A percentile compares a stretch with the other conserved stretches of the same genome.
Evolutionary conservation across 2,329 filamentous ascomycete species (phyloP).

Genomic region (Tympanopsis confertula): DNA sequence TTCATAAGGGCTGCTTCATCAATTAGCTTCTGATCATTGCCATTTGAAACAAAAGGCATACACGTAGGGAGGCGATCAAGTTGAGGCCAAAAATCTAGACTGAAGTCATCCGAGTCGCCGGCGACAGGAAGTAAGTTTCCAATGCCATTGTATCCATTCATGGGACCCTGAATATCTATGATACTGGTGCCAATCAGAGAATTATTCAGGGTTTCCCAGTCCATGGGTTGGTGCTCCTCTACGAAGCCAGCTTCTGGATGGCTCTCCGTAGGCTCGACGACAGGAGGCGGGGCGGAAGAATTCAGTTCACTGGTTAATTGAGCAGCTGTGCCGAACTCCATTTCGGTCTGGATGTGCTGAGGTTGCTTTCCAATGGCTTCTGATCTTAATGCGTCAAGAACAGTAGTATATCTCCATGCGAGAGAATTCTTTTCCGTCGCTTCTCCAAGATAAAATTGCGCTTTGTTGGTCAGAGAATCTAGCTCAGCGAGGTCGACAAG

Average conservation of each 20-base stretch:
- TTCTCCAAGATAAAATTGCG: neutral
- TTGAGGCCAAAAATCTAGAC: constrained; percentile 13
- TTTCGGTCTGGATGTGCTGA: neutral
- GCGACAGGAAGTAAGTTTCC: constrained; percentile 8
- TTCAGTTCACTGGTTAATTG: neutral
- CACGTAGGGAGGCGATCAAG: constrained; percentile 13
- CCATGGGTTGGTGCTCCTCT: neutral
- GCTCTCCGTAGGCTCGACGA: neutral
- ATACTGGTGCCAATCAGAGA: neutral
- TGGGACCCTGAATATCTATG: neutral
- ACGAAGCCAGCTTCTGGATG: neutral
- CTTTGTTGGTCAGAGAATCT: neutral
- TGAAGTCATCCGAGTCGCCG: constrained; percentile 9
- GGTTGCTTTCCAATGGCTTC: neutral
- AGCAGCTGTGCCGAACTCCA: neutral
- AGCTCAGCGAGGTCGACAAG: neutral
- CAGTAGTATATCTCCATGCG: neutral
- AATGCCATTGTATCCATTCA: no score
- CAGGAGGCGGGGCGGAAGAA: no score
- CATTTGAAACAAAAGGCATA: no score
- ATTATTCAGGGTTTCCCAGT: neutral
- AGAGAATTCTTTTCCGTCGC: neutral
- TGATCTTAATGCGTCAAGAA: neutral
- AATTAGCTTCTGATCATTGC: no score
- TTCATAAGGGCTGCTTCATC: no score